Conservation (phyloP, 1,139 yeast species). For the Scheffersomyces cryptocercus region DNA sequence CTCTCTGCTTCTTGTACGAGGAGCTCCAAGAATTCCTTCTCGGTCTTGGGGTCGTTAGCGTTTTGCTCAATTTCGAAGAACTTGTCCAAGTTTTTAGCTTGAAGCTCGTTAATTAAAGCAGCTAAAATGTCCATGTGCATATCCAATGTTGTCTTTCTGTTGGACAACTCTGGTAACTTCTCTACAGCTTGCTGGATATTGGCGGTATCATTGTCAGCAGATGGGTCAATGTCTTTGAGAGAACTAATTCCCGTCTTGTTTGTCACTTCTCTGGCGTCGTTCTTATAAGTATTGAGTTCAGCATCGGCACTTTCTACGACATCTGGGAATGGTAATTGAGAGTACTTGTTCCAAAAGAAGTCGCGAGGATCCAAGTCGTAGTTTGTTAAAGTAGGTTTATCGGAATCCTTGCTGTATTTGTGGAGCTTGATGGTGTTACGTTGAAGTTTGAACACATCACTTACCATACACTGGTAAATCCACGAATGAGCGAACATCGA, state of each 20-base stretch:
- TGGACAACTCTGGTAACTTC: slow-evolving; percentile 88
- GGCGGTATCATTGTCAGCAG: slow-evolving; percentile 61
- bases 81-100: slow-evolving; percentile 81
- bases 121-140: slow-evolving; percentile 97
- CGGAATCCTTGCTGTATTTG: slow-evolving; percentile 40
- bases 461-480: slow-evolving; percentile 96
- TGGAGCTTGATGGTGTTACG: slow-evolving; percentile 65
- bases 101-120: slow-evolving; percentile 76
- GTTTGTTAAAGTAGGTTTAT: slow-evolving; percentile 45
- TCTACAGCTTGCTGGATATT: slow-evolving; percentile 88
- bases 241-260: slow-evolving; percentile 72
- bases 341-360: slow-evolving; percentile 84
- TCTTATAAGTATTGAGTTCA: slow-evolving; percentile 77
- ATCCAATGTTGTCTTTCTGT: slow-evolving; percentile 84
- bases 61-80: slow-evolving; percentile 93
- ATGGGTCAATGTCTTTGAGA: slow-evolving; percentile 72
- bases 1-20: slow-evolving; percentile 51
- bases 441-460: slow-evolving; percentile 82
- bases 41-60: slow-evolving; percentile 60
- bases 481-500: slow-evolving; percentile 97
- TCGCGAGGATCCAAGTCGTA: slow-evolving; percentile 91
- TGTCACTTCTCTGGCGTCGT: slow-evolving; percentile 85
- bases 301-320: slow-evolving; percentile 94
- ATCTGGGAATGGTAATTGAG: slow-evolving; percentile 93
- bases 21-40: slow-evolving; percentile 59